Base-by-base conservation (phyloP, 768 basidiomycete genomes). In the Leccinum longicurvipes region DNA sequence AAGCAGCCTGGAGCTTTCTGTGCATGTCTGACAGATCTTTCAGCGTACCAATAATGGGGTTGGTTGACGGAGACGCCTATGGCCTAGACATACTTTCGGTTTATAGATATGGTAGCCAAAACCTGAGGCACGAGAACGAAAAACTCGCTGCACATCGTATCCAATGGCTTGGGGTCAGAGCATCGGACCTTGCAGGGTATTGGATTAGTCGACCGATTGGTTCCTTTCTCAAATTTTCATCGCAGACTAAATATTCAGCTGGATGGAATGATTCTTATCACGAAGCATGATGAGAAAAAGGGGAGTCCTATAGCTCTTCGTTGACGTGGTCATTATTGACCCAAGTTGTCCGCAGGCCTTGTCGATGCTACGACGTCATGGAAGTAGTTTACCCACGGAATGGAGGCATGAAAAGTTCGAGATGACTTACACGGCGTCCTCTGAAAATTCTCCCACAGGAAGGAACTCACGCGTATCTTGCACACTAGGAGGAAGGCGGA, bases 31-130 rank as follows among this genome's bases (percentile, higher is more conserved):
- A 39, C 9, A 56, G 25, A 29, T 46, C 17, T 51, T 41, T 12
- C 63, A 97, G 95, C 6, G 75, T 90, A 32, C 90, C 90, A 0
- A 79, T 98, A 47, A 67, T 89, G 50, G 87, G 81, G 2, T 71
- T 98, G 32, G 89, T 98, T 6, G 97, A 99, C 64, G 87, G 82
- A 0, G 97, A 99, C 68, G 87, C 95, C 0, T 91, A 91, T 68
- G 97, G 97, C 2, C 68, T 98, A 42, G 93, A 96, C 58, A 98
- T 99, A 58, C 80, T 94, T 12, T 88, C 89, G 0, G 88, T 91
- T 9, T 98, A 93, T 74, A 89, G 82, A 57, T 83, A 81, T 63
- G 97, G 97, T 10, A 94, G 93, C 55, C 72, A 69, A 49, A 74
- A 73, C 34, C 78, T 93, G 72, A 77, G 76, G 42, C 89, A 91